Evolutionary conservation across 768 basidiomycete species (phyloP), one percentile per base, ranked within the genome.

Genomic region (Podaxis rugospora): DNA sequence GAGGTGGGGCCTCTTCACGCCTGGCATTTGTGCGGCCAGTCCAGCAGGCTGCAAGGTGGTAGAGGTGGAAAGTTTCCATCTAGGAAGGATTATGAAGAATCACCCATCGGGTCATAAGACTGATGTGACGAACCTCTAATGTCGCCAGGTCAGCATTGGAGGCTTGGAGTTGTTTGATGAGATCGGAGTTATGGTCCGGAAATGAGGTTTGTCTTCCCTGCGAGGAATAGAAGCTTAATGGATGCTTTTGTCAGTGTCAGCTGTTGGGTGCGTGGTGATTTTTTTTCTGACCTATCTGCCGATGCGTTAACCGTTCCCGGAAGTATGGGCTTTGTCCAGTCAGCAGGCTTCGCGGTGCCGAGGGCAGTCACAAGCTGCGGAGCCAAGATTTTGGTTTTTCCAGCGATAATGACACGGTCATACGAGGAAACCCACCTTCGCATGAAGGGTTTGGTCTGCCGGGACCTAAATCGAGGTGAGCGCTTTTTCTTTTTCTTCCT

Each of bases 31-130:
- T 71, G 57, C 72, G 72, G 55, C 74, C 74, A 55, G 69, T 75
- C 89, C 89, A 92, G 66, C 85, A 87, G 21, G 81, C 78, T 2
- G 92, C 90, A 13, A 93, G 82, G 71, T 93, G 92, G 66, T 86
- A 84, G 51, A 93, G 73, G 74, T 91, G 91, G 70, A 89, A 90
- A 0, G 89, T 91, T 69, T 92, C 90, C 91, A 93, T 93, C 92
- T 93, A 61, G 37, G 23, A 35, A 44, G 32, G 49, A 57, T 27
- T 13, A 44, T 56, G 56, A 47, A 58, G 50, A 55, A 54, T 57
- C 53, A 49, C 50, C 37, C 42, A 13, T 51, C 28, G 18, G 18
- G 13, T 50, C 51, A 50, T 16, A 49, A 57, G 51, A 18, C 18
- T 51, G 35, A 59, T 37, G 21, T 7, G n/a, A 63, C 67, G 50